phyloP scores from a whole-genome alignment of 2,329 filamentous ascomycete species.

The Daldinia sp. region DNA sequence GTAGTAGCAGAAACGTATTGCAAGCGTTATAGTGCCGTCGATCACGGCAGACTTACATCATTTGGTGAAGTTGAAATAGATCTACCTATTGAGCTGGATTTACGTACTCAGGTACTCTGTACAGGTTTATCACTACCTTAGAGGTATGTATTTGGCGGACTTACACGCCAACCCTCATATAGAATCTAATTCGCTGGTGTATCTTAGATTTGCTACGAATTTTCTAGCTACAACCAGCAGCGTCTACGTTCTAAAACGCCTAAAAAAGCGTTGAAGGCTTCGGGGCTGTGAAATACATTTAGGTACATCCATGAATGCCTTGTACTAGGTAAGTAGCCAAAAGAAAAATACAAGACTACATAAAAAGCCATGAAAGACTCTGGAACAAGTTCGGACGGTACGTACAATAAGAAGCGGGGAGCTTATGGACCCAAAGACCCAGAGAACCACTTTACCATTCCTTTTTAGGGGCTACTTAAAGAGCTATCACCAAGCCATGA shows the following conservation, averaged over 20 bases:
- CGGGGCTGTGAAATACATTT: neutral
- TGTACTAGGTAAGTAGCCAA: neutral
- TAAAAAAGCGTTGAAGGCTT: neutral
- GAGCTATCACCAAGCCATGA: constrained; percentile 39
- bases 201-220: constrained; percentile 1
- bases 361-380: neutral
- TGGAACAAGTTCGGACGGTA: neutral
- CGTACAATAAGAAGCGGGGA: constrained; percentile 25
- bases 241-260: neutral
- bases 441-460: constrained; percentile 18
- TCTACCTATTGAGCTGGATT: constrained; percentile 22
- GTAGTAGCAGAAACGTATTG: constrained; percentile 17
- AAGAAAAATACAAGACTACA: constrained; percentile 2
- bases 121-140: neutral
- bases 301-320: too few relatives aligned
- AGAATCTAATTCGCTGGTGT: neutral
- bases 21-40: constrained; percentile 17
- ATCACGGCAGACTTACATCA: constrained; percentile 39
- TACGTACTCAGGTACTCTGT: neutral
- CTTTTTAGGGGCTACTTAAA: constrained; percentile 32
- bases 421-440: constrained; percentile 14
- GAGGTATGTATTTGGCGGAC: too few relatives aligned
- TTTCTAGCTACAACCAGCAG: constrained; percentile 15
- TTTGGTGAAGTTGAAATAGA: constrained; percentile 31
- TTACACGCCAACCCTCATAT: neutral